Conservation (phyloP, 164 flowering plant genomes). For the Berberis vulgaris region DNA sequence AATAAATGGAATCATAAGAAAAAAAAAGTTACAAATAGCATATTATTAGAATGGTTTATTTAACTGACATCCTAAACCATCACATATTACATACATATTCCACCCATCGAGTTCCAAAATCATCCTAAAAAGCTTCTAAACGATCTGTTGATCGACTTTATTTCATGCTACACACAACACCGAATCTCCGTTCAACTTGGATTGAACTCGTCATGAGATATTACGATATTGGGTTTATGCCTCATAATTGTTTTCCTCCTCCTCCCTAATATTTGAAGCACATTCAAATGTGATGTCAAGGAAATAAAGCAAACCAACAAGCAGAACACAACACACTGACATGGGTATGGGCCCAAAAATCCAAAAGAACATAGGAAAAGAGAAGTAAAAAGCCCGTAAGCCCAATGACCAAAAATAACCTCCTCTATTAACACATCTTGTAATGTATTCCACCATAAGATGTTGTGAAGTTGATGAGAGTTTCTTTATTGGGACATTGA, state of each 20-base stretch:
- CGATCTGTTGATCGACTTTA: too few relatives aligned
- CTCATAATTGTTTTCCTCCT: constrained; percentile 2
- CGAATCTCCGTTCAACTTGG: constrained; percentile 25
- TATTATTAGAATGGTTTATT: too few relatives aligned
- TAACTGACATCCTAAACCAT: too few relatives aligned
- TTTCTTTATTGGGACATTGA: constrained; percentile 67
- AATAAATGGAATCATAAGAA: too few relatives aligned
- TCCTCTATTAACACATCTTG: constrained; percentile 46
- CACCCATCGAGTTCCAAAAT: too few relatives aligned
- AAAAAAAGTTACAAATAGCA: too few relatives aligned
- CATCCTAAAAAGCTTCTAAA: too few relatives aligned
- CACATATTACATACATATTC: too few relatives aligned
- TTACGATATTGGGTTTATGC: not conserved
- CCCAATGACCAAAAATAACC: constrained; percentile 90
- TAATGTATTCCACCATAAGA: constrained; percentile 53
- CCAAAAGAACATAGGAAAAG: constrained; percentile 84
- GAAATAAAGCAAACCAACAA: constrained; percentile 52
- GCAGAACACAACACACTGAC: constrained; percentile 44
- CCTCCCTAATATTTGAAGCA: constrained; percentile 12
- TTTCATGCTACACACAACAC: not conserved
- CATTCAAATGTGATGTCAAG: constrained; percentile 42
- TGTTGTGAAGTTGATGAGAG: constrained; percentile 12
- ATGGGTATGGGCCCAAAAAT: constrained; percentile 88
- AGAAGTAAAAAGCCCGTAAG: constrained; percentile 71
- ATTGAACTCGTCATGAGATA: constrained; percentile 21